Evolutionary conservation across 2,329 filamentous ascomycete genomes (phyloP), one percentile per base, ranked within the genome.

Genomic region (Drechslerella dactyloides): DNA sequence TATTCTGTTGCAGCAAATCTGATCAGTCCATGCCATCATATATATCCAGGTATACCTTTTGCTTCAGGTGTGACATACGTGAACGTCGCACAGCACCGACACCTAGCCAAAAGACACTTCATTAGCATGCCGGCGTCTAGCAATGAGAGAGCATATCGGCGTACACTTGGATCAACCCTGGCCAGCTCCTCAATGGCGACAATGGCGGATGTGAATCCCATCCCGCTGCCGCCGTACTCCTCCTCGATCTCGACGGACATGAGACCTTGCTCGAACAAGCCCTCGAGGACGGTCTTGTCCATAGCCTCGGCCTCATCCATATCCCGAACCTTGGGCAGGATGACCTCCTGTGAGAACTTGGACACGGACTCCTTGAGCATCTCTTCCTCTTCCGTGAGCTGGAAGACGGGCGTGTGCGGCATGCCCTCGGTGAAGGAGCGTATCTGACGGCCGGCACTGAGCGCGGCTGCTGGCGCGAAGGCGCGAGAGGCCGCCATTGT

Each of bases 231-330:
- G 72, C 94, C 94, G 79, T 89, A 99, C 81, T 97, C 93, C 81
- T 99, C 94, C 15, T 94, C 93, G 66, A 99, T 96, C 82, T 99
- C 94, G 74, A 99, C 86, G 73, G 92, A 90, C 94, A 99, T 99
- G 55, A 99, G 83, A 0, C 94, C 94, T 79, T 97, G 93, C 83
- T 99, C 94, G 78, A 99, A 99, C 58, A 96, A 85, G 81, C 94
- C 90, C 82, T 96, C 92, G 4, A 99, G 89, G 6, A 99, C 81
- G 1, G 85, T 80, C 0, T 91, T 88, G 80, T 97, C 94, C 94
- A 99, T 97, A 66, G 85, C 81, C 84, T 99, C 94, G 30, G 89
- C 89, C 84, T 99, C 94, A 80, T 99, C 94, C 94, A 99, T 99
- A 17, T 96, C 93, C 66, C 94, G 90, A 10, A 91, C 93, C 80